Evolutionary conservation across 352 stramenopile genomes (phyloP).

Genomic region (Aphanomyces cochlioides): DNA sequence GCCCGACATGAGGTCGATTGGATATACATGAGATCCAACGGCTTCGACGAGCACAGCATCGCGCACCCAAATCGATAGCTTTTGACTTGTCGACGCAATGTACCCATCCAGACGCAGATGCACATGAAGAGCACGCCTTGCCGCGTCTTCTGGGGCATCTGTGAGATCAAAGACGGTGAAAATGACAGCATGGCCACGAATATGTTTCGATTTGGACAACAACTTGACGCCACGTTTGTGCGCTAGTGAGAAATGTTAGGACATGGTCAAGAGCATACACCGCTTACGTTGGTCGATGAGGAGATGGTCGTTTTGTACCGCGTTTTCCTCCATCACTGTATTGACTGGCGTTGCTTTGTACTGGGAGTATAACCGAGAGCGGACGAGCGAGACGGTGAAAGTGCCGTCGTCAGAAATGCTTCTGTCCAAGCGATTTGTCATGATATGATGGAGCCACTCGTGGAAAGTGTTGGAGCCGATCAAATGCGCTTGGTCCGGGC

Average conservation of each 20-base stretch:
- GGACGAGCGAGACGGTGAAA: conserved; percentile 6
- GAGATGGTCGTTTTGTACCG: background rate
- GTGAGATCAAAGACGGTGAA: conserved; percentile 26
- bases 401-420: conserved; percentile 1
- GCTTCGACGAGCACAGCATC: conserved; percentile 13
- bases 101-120: conserved; percentile 24
- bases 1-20: no score
- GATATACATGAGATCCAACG: conserved; percentile 7
- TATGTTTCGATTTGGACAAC: conserved; percentile 19
- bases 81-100: conserved; percentile 16
- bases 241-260: background rate
- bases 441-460: conserved; percentile 17
- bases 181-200: conserved; percentile 24
- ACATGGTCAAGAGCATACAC: background rate
- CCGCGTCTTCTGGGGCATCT: background rate
- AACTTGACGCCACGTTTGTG: conserved; percentile 21
- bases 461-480: conserved; percentile 22
- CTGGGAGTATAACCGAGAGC: conserved; percentile 18
- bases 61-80: conserved; percentile 15
- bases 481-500: conserved; percentile 19
- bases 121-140: background rate
- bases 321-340: conserved; percentile 18
- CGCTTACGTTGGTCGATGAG: conserved; percentile 24
- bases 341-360: conserved; percentile 28
- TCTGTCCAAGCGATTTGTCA: conserved; percentile 14